phyloP scores from a whole-genome alignment of 2,329 filamentous ascomycete species.

The Passalora sequoiae region DNA sequence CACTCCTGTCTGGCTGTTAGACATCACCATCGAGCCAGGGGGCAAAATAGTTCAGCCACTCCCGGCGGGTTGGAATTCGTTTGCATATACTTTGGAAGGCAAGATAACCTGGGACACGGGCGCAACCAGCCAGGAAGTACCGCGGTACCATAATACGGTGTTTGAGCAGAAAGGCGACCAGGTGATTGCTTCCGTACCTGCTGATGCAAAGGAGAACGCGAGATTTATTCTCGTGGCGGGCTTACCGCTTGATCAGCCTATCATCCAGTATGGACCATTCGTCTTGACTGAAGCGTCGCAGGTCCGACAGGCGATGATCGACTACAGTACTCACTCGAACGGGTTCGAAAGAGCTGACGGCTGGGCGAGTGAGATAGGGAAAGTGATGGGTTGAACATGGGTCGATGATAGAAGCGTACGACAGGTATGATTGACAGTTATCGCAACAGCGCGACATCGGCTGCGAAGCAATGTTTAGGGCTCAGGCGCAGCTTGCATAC shows the following conservation, averaged over 20 bases:
- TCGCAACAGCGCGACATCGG: too few relatives aligned
- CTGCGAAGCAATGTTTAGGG: too few relatives aligned
- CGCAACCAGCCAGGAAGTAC: slow-evolving; percentile 48
- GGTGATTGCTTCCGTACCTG: slow-evolving; percentile 65
- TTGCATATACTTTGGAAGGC: slow-evolving; percentile 79
- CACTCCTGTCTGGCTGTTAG: slow-evolving; percentile 94
- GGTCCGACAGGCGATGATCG: slow-evolving; percentile 69
- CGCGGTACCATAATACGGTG: slow-evolving; percentile 80
- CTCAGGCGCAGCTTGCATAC: too few relatives aligned
- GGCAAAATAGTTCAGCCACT: slow-evolving; percentile 70
- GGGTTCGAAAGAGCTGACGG: slow-evolving; percentile 73
- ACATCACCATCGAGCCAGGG: slow-evolving; percentile 74
- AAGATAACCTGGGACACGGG: slow-evolving; percentile 58
- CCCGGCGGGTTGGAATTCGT: slow-evolving; percentile 80
- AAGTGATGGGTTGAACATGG: slow-evolving; percentile 52
- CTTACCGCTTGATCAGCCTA: slow-evolving; percentile 70
- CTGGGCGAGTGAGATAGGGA: slow-evolving; percentile 85
- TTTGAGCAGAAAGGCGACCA: slow-evolving; percentile 76
- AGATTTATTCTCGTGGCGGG: slow-evolving; percentile 70
- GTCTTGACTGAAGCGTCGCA: slow-evolving; percentile 68
- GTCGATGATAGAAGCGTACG: not conserved
- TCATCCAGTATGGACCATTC: slow-evolving; percentile 78
- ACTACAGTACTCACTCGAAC: slow-evolving; percentile 67
- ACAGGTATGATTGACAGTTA: too few relatives aligned
- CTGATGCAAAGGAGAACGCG: slow-evolving; percentile 55